Evolutionary conservation across 768 basidiomycete species (phyloP), one percentile per base, ranked within the genome.

Genomic region (Pisolithus microcarpus): DNA sequence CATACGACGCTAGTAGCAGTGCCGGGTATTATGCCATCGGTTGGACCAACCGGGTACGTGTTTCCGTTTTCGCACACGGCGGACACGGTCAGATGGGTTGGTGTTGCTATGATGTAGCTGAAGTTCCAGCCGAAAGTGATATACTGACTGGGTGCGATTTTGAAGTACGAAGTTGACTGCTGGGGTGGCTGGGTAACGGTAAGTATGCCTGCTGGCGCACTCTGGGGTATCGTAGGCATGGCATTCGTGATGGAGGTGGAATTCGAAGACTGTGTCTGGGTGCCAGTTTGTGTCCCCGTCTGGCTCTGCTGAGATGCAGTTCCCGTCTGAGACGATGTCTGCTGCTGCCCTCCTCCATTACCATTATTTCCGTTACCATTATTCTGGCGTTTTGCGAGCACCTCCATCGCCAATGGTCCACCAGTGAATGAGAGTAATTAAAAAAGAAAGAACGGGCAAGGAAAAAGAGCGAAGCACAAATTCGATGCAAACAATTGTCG

Each of bases 121-220:
- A 91, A 78, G 68, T 91, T 91, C 94, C 92, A 96, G 10, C 77
- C 93, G 65, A 96, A 90, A 19, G 91, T 95, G 62, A 96, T 81
- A 53, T 73, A 70, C 56, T 89, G 77, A 46, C 72, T 74, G 1
- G 72, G 70, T 0, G 90, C 87, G 62, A 96, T 87, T 77, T 93
- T 92, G 75, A 82, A 95, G 73, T 81, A 95, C 21, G 90, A 88
- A 3, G 86, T 84, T 31, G 82, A 78, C 8, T 87, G 86, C 56
- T 83, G 78, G 0, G 89, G 87, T 1, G 93, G 93, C 62, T 88
- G 79, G 39, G 88, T 89, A 62, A 91, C 79, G 52, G 78, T 76
- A 47, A 89, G 64, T n/a, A 77, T 73, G 19, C 88, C 86, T 2
- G 79, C 80, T 7, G 85, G 73, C 0, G 76, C 76, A 7, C 78